phyloP scores from a whole-genome alignment of 1,139 yeast species.

The Candida sojae region DNA sequence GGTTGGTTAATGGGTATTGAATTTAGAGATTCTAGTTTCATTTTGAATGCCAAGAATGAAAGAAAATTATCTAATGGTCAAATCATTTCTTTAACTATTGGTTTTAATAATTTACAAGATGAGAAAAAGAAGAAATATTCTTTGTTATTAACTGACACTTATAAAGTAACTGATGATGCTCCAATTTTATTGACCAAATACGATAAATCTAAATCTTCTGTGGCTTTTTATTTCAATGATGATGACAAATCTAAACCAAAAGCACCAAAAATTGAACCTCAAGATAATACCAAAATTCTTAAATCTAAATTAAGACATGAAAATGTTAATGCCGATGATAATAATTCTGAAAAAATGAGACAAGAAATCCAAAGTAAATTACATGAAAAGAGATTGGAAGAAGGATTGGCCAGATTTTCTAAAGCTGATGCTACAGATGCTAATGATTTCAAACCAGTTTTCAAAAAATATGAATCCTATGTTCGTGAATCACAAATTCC shows the following conservation, averaged over 20 bases:
- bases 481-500: conserved; percentile 93
- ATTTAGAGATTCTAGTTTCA: conserved; percentile 77
- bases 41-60: conserved; percentile 74
- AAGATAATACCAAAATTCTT: conserved; percentile 58
- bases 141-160: conserved; percentile 80
- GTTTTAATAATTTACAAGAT: conserved; percentile 65
- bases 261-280: conserved; percentile 54
- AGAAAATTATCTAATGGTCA: conserved; percentile 71
- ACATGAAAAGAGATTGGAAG: conserved; percentile 83
- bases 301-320: conserved; percentile 84
- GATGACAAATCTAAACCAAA: conserved; percentile 34
- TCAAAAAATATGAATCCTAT: conserved; percentile 92
- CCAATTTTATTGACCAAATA: conserved; percentile 73
- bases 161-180: conserved; percentile 63
- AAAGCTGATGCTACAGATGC: conserved; percentile 72
- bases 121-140: conserved; percentile 59
- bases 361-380: conserved; percentile 81
- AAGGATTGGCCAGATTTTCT: conserved; percentile 77
- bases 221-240: conserved; percentile 85
- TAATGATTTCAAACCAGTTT: conserved; percentile 69
- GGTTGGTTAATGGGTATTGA: conserved; percentile 94
- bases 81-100: conserved; percentile 74
- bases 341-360: conserved; percentile 75
- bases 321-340: conserved; percentile 66
- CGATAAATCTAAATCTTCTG: conserved; percentile 69